Percentiles rank a stretch among this genome's conserved stretches.
Evolutionary conservation across 805 yeast genomes (phyloP).

Genomic region (Teunomyces lycoperdinae): DNA sequence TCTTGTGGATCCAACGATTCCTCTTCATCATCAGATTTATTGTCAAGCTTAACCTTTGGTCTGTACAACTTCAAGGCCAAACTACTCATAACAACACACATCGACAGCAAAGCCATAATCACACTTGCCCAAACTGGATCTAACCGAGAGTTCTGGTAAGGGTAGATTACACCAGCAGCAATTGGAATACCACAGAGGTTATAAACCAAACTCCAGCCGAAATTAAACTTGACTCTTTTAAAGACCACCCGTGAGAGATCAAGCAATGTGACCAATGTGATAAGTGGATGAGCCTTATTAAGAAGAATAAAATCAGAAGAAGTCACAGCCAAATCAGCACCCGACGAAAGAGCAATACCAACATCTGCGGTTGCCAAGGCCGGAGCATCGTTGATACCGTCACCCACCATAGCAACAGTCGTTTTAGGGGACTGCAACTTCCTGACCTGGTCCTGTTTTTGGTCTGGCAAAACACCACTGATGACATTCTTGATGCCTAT

Average conservation of each 20-base stretch:
- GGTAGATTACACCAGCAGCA: conserved; percentile 67
- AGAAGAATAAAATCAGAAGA: conserved; percentile 72
- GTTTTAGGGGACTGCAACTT: conserved; percentile 45
- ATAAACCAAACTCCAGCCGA: conserved; percentile 58
- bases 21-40: conserved; percentile 5
- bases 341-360: conserved; percentile 74
- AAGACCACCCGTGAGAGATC: conserved; percentile 50
- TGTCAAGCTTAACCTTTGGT: conserved; percentile 29
- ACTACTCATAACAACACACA: conserved; percentile 58
- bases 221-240: conserved; percentile 53
- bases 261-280: conserved; percentile 53
- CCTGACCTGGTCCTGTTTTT: conserved; percentile 59
- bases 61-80: conserved; percentile 47
- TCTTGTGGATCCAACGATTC: background rate
- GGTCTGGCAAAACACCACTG: conserved; percentile 72
- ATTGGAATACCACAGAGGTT: conserved; percentile 58
- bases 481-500: conserved; percentile 61
- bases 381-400: conserved; percentile 83
- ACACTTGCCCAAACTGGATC: conserved; percentile 68
- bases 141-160: conserved; percentile 50
- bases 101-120: conserved; percentile 60
- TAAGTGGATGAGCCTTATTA: conserved; percentile 49
- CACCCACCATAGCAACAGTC: conserved; percentile 71
- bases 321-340: conserved; percentile 72
- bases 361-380: conserved; percentile 73